Conservation (phyloP, 2,329 filamentous ascomycete genomes). For the Aspergillus vadensis region DNA sequence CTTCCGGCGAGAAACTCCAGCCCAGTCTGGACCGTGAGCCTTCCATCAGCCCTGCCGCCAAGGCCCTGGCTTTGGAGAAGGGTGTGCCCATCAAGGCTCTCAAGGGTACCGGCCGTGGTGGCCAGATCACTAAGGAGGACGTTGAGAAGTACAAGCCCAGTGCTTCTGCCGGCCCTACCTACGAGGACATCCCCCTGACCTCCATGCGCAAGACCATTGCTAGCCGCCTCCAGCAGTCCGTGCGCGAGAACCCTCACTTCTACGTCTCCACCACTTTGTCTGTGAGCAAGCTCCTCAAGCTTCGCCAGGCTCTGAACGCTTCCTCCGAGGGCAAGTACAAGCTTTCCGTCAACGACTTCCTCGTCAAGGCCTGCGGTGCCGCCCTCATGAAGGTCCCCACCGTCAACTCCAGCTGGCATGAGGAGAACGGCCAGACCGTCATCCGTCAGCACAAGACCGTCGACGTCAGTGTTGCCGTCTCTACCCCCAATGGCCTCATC, state of each 20-base stretch:
- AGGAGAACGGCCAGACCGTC: constrained; percentile 71
- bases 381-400: constrained; percentile 92
- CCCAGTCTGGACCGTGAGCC: constrained; percentile 80
- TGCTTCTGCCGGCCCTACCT: constrained; percentile 61
- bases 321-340: constrained; percentile 92
- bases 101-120: constrained; percentile 84
- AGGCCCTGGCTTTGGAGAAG: constrained; percentile 82
- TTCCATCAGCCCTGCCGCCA: constrained; percentile 70
- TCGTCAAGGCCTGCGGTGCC: constrained; percentile 91
- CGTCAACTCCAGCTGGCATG: constrained; percentile 91
- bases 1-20: constrained; percentile 76
- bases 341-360: constrained; percentile 99
- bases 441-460: constrained; percentile 93
- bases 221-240: constrained; percentile 82
- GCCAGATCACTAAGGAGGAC: constrained; percentile 87
- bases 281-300: constrained; percentile 92
- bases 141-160: constrained; percentile 79
- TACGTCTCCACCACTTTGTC: constrained; percentile 91
- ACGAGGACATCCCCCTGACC: constrained; percentile 79
- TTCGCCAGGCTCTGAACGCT: constrained; percentile 88
- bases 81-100: constrained; percentile 74
- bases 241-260: constrained; percentile 96
- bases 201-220: constrained; percentile 99
- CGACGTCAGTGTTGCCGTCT: constrained; percentile 93
- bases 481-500: constrained; percentile 91